Evolutionary conservation across 2,329 filamentous ascomycete species (phyloP).

Genomic region (Fusarium musae): DNA sequence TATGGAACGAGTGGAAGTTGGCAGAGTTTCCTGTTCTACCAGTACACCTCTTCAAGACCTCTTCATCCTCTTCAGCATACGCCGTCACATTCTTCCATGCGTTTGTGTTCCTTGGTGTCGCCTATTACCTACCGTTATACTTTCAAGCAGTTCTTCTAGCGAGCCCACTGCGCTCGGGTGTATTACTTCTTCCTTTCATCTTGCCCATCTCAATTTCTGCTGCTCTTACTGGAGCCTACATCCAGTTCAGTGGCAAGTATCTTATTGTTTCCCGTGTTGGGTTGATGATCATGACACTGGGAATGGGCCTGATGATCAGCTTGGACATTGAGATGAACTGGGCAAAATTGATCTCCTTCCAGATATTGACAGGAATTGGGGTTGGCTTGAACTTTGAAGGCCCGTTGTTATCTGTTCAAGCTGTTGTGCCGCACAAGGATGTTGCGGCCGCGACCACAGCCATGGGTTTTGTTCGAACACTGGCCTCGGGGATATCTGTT

Average conservation of each 20-base stretch:
- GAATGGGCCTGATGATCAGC: slow-evolving; percentile 67
- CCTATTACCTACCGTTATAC: slow-evolving; percentile 80
- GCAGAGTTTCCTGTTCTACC: slow-evolving; percentile 77
- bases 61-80: slow-evolving; percentile 68
- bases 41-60: slow-evolving; percentile 66
- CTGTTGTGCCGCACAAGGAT: slow-evolving; percentile 67
- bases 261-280: slow-evolving; percentile 64
- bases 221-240: slow-evolving; percentile 55
- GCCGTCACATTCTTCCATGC: slow-evolving; percentile 57
- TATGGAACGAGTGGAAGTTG: slow-evolving; percentile 71
- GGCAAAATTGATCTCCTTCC: slow-evolving; percentile 62
- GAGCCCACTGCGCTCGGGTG: slow-evolving; percentile 68
- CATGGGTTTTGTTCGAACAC: slow-evolving; percentile 70
- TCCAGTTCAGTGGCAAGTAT: slow-evolving; percentile 68
- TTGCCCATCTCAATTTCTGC: slow-evolving; percentile 58
- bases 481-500: slow-evolving; percentile 71
- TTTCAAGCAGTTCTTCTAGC: slow-evolving; percentile 75
- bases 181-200: slow-evolving; percentile 72
- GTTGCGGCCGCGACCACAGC: slow-evolving; percentile 72
- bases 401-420: slow-evolving; percentile 72
- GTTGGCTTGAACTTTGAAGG: slow-evolving; percentile 72
- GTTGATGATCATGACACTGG: slow-evolving; percentile 66
- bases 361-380: slow-evolving; percentile 69
- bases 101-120: slow-evolving; percentile 70
- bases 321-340: slow-evolving; percentile 63